Percentiles rank a stretch among this genome's conserved stretches.
Conservation (phyloP, 305 asterid genomes). For the Withania somnifera region DNA sequence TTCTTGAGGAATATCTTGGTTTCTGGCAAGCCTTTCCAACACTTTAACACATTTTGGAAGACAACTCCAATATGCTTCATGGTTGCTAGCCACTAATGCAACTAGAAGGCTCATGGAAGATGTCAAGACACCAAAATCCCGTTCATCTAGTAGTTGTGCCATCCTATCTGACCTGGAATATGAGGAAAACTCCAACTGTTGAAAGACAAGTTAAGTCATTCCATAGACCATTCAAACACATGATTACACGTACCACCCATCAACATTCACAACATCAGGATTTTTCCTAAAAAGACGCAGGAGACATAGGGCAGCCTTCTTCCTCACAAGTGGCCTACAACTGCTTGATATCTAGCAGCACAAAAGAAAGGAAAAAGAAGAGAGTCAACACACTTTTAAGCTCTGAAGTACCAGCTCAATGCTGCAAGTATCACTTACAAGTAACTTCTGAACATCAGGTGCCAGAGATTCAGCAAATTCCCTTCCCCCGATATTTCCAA, state of each 20-base stretch:
- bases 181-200: constrained; percentile 5
- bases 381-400: constrained; percentile 12
- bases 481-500: constrained; percentile 98
- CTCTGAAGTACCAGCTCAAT: background rate
- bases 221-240: background rate
- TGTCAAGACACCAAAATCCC: constrained; percentile 96
- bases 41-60: constrained; percentile 91
- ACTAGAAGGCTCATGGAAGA: constrained; percentile 96
- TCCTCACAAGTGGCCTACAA: constrained; percentile 98
- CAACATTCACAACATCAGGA: constrained; percentile 96
- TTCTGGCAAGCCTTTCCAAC: constrained; percentile 91
- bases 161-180: constrained; percentile 89
- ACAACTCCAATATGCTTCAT: constrained; percentile 95
- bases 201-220: background rate
- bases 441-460: constrained; percentile 98
- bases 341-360: constrained; percentile 70
- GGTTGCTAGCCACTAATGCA: constrained; percentile 89
- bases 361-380: constrained; percentile 14
- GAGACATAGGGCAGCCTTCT: constrained; percentile 97
- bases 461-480: constrained; percentile 99
- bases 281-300: constrained; percentile 88
- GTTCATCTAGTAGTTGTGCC: constrained; percentile 96
- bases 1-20: constrained; percentile 98
- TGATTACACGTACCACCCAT: constrained; percentile 68
- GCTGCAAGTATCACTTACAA: constrained; percentile 53